Evolutionary conservation across 805 yeast species (phyloP).

Genomic region (Saccharomycopsis fodiens): DNA sequence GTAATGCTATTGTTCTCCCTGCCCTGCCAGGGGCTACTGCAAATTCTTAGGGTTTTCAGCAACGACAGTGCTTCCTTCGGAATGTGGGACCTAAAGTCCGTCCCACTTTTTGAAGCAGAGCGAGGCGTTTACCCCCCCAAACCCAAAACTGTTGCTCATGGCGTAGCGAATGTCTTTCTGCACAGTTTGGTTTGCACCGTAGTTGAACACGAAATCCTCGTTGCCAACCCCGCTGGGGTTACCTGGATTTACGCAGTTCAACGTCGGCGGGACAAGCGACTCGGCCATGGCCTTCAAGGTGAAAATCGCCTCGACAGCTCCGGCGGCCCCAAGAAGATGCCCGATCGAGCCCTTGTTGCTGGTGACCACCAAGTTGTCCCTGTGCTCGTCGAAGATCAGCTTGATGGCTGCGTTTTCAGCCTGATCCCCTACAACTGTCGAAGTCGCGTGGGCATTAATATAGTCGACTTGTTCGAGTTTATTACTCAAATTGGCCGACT

Average conservation of each 20-base stretch:
- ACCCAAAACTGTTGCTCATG: constrained; percentile 87
- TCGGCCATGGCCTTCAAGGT: constrained; percentile 58
- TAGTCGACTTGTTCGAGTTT: constrained; percentile 52
- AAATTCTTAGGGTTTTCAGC: too few species aligned
- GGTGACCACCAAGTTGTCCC: constrained; percentile 44
- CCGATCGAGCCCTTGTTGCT: constrained; percentile 93
- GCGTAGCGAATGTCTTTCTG: constrained; percentile 46
- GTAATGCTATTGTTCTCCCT: too few species aligned
- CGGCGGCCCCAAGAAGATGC: constrained; percentile 93
- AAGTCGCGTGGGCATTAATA: constrained; percentile 95
- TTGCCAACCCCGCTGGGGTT: constrained; percentile 34
- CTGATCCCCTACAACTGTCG: constrained; percentile 80
- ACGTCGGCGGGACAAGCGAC: constrained; percentile 66
- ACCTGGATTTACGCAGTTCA: constrained; percentile 55
- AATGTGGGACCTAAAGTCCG: too few species aligned
- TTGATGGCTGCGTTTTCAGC: constrained; percentile 78
- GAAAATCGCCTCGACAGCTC: constrained; percentile 84
- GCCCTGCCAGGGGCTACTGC: too few species aligned
- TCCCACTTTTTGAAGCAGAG: constrained; percentile 40
- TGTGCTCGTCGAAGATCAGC: constrained; percentile 37
- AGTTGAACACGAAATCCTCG: constrained; percentile 42
- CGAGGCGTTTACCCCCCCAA: constrained; percentile 93
- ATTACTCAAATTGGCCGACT: constrained; percentile 35
- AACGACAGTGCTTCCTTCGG: too few species aligned
- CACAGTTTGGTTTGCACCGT: constrained; percentile 44